phyloP scores from a whole-genome alignment of 1,284 basidiomycete species.

The Golubevia pallescens region DNA sequence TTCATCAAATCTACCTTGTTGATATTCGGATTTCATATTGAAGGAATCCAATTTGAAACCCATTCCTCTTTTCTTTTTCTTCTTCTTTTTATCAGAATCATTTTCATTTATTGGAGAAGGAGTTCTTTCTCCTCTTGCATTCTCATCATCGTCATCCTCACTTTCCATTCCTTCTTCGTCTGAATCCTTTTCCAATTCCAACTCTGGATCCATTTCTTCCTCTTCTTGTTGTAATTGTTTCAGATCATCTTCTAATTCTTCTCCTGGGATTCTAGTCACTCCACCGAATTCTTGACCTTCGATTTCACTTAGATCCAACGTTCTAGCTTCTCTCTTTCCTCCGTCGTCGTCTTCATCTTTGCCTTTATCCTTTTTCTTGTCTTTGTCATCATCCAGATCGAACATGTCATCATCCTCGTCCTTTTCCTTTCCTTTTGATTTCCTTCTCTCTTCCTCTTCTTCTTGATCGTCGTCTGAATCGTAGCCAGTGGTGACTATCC shows the following conservation, averaged over 20 bases:
- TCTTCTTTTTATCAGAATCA: background rate
- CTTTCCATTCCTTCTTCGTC: slow-evolving; percentile 13
- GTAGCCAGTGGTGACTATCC: slow-evolving; percentile 48
- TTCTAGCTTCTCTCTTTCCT: slow-evolving; percentile 49
- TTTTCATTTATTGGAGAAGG: background rate
- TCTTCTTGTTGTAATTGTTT: slow-evolving; percentile 21
- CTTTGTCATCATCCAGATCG: slow-evolving; percentile 9
- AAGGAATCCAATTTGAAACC: slow-evolving; percentile 52
- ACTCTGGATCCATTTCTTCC: slow-evolving; percentile 47
- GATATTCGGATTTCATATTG: slow-evolving; percentile 63
- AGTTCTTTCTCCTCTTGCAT: background rate
- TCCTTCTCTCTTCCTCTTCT: slow-evolving; percentile 34
- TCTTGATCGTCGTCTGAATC: slow-evolving; percentile 29
- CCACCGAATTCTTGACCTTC: slow-evolving; percentile 58
- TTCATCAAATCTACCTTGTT: slow-evolving; percentile 51
- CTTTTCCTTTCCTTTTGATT: slow-evolving; percentile 31
- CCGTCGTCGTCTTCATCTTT: slow-evolving; percentile 25
- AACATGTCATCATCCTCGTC: slow-evolving; percentile 11
- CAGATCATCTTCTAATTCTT: slow-evolving; percentile 38
- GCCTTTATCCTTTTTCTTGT: background rate
- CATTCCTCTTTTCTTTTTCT: slow-evolving; percentile 22
- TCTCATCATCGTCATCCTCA: background rate
- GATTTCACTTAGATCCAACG: slow-evolving; percentile 52
- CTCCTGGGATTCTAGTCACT: slow-evolving; percentile 25
- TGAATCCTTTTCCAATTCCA: slow-evolving; percentile 33